These are phyloP conservation scores for Colletotrichum sojae DNA, from an alignment of 2,329 filamentous ascomycete genomes.

Conservation along the genomic window DNA sequence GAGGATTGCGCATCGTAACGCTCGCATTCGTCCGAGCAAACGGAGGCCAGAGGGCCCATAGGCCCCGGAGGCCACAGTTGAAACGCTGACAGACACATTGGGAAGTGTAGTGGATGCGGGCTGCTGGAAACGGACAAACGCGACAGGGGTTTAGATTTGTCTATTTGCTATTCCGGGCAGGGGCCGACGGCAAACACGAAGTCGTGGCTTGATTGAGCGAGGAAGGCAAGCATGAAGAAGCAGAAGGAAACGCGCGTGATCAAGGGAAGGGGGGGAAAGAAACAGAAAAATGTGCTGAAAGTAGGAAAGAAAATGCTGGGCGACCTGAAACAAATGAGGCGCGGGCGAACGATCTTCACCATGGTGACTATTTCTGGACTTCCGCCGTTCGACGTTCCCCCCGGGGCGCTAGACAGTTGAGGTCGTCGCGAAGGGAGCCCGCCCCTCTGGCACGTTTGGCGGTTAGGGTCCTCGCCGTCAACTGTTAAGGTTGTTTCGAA, in stretches of 20 bases:
- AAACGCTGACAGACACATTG: slow-evolving; percentile 31
- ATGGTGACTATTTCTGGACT: slow-evolving; percentile 14
- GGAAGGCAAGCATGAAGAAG: background rate
- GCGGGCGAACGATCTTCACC: slow-evolving; percentile 24
- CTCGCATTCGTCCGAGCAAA: slow-evolving; percentile 26
- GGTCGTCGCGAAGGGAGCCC: slow-evolving; percentile 11
- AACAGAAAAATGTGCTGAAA: background rate
- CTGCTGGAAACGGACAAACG: slow-evolving; percentile 26
- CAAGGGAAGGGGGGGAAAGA: background rate
- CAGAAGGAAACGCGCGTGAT: background rate
- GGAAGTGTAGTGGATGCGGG: slow-evolving; percentile 31
- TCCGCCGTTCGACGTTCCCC: slow-evolving; percentile 5
- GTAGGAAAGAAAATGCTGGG: background rate
- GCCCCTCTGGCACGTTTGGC: slow-evolving; percentile 5
- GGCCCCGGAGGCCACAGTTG: slow-evolving; percentile 18
- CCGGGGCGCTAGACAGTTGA: slow-evolving; percentile 25
- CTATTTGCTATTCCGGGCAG: slow-evolving; percentile 34
- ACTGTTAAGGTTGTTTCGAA: slow-evolving; percentile 40
- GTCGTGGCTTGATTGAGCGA: slow-evolving; percentile 12
- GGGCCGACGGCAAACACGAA: slow-evolving; percentile 30
- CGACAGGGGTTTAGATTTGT: slow-evolving; percentile 30
- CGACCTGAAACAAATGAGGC: slow-evolving; percentile 38
- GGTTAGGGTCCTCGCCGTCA: slow-evolving; percentile 11
- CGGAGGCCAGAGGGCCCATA: background rate
- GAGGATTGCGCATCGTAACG: background rate